A percentile compares a stretch with the other conserved stretches of the same genome.
phyloP scores from a whole-genome alignment of 2,329 filamentous ascomycete genomes.

The Epichloe baconii region DNA sequence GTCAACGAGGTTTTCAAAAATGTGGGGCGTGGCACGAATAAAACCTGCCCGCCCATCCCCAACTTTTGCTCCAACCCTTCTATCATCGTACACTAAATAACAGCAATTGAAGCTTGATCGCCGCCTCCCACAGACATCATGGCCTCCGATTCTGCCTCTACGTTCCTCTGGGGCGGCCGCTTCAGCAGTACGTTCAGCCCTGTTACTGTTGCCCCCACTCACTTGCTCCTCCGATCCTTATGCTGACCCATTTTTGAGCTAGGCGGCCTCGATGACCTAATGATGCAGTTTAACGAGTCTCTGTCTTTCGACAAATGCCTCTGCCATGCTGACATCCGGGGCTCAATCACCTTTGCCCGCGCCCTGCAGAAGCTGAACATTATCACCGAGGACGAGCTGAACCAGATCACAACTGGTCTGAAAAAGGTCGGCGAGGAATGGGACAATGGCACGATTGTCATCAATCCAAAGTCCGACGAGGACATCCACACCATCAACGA shows the following conservation, averaged over 20 bases:
- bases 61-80: no score
- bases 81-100: no score
- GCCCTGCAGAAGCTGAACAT: constrained; percentile 50
- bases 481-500: constrained; percentile 41
- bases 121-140: not conserved
- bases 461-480: constrained; percentile 13
- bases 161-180: constrained; percentile 1
- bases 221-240: not conserved
- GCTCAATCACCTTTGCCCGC: constrained; percentile 51
- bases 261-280: constrained; percentile 9
- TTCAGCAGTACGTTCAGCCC: not conserved
- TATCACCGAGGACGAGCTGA: constrained; percentile 27
- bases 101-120: not conserved
- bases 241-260: not conserved
- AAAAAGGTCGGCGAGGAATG: constrained; percentile 12
- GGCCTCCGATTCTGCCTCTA: not conserved
- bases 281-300: constrained; percentile 46
- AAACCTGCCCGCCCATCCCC: no score
- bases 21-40: no score
- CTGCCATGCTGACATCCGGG: constrained; percentile 52
- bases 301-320: constrained; percentile 52
- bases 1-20: no score
- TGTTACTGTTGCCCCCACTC: not conserved
- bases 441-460: constrained; percentile 14
- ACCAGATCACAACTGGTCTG: not conserved